Evolutionary conservation across 805 yeast species (phyloP), one percentile per base, ranked within the genome.

Genomic region (Cephaloascus albidus): DNA sequence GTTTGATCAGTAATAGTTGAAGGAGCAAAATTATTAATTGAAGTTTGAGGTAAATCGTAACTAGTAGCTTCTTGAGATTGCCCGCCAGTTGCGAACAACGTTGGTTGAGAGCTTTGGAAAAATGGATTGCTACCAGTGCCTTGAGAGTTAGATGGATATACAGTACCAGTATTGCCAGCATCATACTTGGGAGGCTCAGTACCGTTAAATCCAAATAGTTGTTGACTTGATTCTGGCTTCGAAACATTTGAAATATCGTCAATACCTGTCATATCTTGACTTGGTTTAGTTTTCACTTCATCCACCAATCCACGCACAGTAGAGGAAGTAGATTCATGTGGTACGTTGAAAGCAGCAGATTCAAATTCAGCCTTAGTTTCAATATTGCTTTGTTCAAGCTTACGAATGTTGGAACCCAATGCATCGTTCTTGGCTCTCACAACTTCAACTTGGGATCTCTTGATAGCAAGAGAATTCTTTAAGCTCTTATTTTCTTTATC

Each of bases 371-470:
- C n/a, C 15, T 54, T 53, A 33, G 58, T 45, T 5, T 51, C 59
- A 16, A 10, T 5, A 31, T 31, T 31, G 10, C 48, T 23, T 6
- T 41, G 47, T 38, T 58, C 58, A 14, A 53, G 37, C 28, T 62
- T 66, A 2, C 43, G 38, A 8, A 65, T 47, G 33, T 57, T 46
- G 26, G 43, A 38, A 44, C 57, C 58, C 38, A 64, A 51, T 33
- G 68, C 71, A 38, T 66, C 61, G 38, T 65, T 60, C 50, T 68
- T 67, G 19, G 65, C 65, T 46, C 83, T 70, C n/a, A 74, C 63
- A 3, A 83, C 76, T 33, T 76, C 80, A 37, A 81, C 68, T 54
- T 88, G 96, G 33, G 82, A 79, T 40, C 76, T 67, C 48, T 76
- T 76, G 33, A 86, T 85, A 35, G 81, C 72, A 17, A 72, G 67